Base-by-base conservation (phyloP, 2,329 filamentous ascomycete species). In the Dendrostoma leiphaemia region DNA sequence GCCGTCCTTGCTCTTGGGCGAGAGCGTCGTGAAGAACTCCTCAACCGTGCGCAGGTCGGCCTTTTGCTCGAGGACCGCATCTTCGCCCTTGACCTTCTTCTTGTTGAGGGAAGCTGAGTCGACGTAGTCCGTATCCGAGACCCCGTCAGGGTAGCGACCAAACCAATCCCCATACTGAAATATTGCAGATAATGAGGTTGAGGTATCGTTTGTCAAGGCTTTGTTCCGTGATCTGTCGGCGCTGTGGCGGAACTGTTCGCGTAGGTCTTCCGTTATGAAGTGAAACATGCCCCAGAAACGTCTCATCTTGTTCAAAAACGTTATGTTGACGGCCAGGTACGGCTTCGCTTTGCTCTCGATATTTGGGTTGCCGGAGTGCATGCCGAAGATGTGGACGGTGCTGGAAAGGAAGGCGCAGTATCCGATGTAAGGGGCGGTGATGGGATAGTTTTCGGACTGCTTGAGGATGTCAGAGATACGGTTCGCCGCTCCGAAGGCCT, bases 101-200 rank as follows among this genome's bases (percentile, higher is more conserved):
- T 83, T 78, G 37, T 81, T 77, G 4, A 78, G 73, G 26, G n/a
- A n/a, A n/a, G 82, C 84, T 1, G 89, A 87, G 61, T 94, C 90
- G 63, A 91, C 85, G 70, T 90, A 94, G 64, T 96, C 91, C 1
- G 85, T 81, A 57, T 90, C 85, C 3, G 90, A 90, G 15, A 97
- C 90, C 2, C 94, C 94, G 63, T 96, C 89, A 0, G 94, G 94
- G 67, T 97, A 97, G 60, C 89, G 84, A 66, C 94, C 89, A 65
- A 97, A 97, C 94, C 94, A 97, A 71, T 97, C 94, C 48, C 92
- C 91, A 63, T 97, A 97, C 65, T 97, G 93, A 69, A 96, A 92
- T 63, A 97, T 89, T 8, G 81, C 80, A 6, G 82, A 80, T 5
- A 80, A 71, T 73, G 40, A 74, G 73, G 51, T 79, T 73, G 53